Conservation (phyloP, 2,329 filamentous ascomycete species). For the Penicillium italicum region DNA sequence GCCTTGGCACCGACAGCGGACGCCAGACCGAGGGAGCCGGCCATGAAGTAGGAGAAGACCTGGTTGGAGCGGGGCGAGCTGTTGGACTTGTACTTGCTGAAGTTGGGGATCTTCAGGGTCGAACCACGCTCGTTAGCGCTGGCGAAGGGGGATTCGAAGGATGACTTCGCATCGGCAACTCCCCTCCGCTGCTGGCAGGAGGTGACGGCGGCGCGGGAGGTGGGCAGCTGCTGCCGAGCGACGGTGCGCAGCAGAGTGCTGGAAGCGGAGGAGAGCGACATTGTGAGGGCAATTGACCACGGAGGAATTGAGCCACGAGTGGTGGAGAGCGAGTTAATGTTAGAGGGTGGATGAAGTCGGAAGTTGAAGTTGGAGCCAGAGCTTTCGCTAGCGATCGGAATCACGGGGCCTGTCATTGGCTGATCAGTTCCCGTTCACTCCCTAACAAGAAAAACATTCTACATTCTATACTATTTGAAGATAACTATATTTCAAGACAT, state of each 20-base stretch:
- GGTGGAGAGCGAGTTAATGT: conserved; percentile 29
- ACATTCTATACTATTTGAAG: neutral
- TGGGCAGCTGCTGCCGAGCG: conserved; percentile 47
- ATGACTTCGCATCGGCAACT: conserved; percentile 40
- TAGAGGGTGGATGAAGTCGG: conserved; percentile 36
- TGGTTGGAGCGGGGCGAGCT: conserved; percentile 68
- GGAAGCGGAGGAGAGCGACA: conserved; percentile 62
- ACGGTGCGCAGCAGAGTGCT: conserved; percentile 64
- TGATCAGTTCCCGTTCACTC: conserved; percentile 19
- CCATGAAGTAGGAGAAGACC: conserved; percentile 97
- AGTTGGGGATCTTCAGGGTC: conserved; percentile 77
- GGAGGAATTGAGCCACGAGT: conserved; percentile 37
- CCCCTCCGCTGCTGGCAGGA: conserved; percentile 43
- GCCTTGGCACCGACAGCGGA: conserved; percentile 93
- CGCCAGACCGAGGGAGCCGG: conserved; percentile 88
- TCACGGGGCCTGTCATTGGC: conserved; percentile 42
- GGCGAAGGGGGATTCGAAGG: conserved; percentile 56
- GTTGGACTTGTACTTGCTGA: conserved; percentile 79
- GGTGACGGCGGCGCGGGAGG: conserved; percentile 41
- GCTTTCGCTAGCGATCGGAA: conserved; percentile 43
- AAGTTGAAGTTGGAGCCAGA: conserved; percentile 42
- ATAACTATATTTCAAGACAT: neutral
- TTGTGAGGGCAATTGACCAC: conserved; percentile 32
- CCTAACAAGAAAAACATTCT: conserved; percentile 10
- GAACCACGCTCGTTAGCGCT: conserved; percentile 43